Conservation (phyloP, 2,329 filamentous ascomycete genomes). For the Penicillium verrucosum region DNA sequence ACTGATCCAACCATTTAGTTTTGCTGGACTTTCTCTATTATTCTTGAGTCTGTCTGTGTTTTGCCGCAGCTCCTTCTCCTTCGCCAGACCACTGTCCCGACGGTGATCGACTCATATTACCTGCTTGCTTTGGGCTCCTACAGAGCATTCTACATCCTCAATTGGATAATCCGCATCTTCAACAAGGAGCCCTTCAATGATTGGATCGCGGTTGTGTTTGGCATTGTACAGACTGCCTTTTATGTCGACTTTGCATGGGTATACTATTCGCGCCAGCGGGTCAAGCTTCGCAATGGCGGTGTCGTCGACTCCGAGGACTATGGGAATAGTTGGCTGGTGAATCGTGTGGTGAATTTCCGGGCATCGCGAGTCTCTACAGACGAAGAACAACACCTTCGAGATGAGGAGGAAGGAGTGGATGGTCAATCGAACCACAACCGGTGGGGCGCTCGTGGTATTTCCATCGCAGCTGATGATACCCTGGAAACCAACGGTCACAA, state of each 20-base stretch:
- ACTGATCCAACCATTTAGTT: slow-evolving; percentile 51
- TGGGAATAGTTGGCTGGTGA: slow-evolving; percentile 77
- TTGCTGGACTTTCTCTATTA: slow-evolving; percentile 82
- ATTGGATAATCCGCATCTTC: slow-evolving; percentile 76
- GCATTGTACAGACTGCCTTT: slow-evolving; percentile 80
- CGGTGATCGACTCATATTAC: slow-evolving; percentile 96
- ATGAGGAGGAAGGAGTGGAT: slow-evolving; percentile 30
- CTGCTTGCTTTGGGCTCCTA: slow-evolving; percentile 83
- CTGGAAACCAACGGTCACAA: slow-evolving; percentile 27
- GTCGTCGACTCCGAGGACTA: slow-evolving; percentile 89
- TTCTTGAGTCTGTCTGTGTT: slow-evolving; percentile 86
- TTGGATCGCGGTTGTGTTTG: slow-evolving; percentile 76
- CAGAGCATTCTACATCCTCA: slow-evolving; percentile 82
- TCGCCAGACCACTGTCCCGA: slow-evolving; percentile 91
- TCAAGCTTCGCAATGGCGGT: slow-evolving; percentile 85
- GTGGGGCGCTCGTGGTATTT: slow-evolving; percentile 59
- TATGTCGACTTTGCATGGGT: slow-evolving; percentile 97
- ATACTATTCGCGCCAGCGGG: slow-evolving; percentile 87
- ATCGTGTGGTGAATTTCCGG: slow-evolving; percentile 65
- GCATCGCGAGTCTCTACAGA: slow-evolving; percentile 32
- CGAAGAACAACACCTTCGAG: slow-evolving; percentile 38
- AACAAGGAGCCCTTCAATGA: slow-evolving; percentile 60
- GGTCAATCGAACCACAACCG: slow-evolving; percentile 39
- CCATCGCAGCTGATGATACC: slow-evolving; percentile 58
- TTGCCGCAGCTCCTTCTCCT: slow-evolving; percentile 88